Percentiles rank a stretch among this genome's conserved stretches.
Evolutionary conservation across 2,329 filamentous ascomycete genomes (phyloP).

Genomic region (Ophiostoma sp.): DNA sequence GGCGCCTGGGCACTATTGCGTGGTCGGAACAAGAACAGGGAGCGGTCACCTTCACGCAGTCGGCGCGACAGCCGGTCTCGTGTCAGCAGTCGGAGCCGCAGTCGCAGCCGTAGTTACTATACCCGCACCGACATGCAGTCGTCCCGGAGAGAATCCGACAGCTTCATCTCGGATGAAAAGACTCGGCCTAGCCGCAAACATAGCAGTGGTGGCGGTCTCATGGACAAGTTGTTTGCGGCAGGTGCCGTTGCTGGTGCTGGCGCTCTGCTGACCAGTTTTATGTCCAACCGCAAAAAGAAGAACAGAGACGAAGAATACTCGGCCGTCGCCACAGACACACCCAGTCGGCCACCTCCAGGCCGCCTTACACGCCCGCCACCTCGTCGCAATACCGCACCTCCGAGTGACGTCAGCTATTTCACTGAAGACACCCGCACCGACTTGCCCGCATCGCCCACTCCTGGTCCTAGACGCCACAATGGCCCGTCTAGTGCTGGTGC

Average conservation of each 20-base stretch:
- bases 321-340: constrained; percentile 57
- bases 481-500: constrained; percentile 10
- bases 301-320: constrained; percentile 53
- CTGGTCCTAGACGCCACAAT: constrained; percentile 29
- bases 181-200: constrained; percentile 47
- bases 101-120: constrained; percentile 32
- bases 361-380: constrained; percentile 30
- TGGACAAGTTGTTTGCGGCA: constrained; percentile 55
- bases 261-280: constrained; percentile 55
- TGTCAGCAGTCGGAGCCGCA: constrained; percentile 33
- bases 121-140: constrained; percentile 46
- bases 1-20: constrained; percentile 45
- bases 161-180: constrained; percentile 61
- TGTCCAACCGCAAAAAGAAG: constrained; percentile 47
- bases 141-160: constrained; percentile 50
- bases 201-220: constrained; percentile 48
- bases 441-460: constrained; percentile 44
- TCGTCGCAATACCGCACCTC: constrained; percentile 32
- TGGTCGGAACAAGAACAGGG: constrained; percentile 37
- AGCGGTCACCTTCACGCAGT: constrained; percentile 31
- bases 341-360: constrained; percentile 42
- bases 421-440: constrained; percentile 31
- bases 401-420: constrained; percentile 47
- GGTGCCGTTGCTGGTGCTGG: constrained; percentile 60
- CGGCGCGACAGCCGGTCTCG: constrained; percentile 35